A percentile compares a stretch with the other conserved stretches of the same genome.
Evolutionary conservation across 2,329 filamentous ascomycete species (phyloP).

Genomic region (Thelonectria rubi): DNA sequence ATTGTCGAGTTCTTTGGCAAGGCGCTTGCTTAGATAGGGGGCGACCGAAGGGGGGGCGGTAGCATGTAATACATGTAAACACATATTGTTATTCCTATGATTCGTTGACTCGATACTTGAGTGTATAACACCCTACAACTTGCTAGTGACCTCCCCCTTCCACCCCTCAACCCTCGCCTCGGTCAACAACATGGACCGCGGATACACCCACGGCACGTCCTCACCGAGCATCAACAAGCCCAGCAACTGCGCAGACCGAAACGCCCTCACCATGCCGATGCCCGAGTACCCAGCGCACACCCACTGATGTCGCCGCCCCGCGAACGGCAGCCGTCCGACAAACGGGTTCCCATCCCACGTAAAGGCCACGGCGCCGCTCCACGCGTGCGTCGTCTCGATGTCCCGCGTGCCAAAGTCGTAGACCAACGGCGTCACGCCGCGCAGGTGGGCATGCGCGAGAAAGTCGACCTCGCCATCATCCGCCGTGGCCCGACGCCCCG

Average conservation of each 20-base stretch:
- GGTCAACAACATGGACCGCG: slow-evolving; percentile 18
- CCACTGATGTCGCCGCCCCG: slow-evolving; percentile 18
- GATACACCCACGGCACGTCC: slow-evolving; percentile 5
- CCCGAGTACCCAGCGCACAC: slow-evolving; percentile 17
- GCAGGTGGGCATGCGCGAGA: slow-evolving; percentile 12
- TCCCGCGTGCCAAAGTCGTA: slow-evolving; percentile 23
- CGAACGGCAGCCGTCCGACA: slow-evolving; percentile 18
- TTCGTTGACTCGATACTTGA: too few relatives aligned
- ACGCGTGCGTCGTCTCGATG: slow-evolving; percentile 19
- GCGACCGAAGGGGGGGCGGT: background rate
- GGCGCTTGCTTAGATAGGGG: background rate
- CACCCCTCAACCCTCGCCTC: slow-evolving; percentile 6
- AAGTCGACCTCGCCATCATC: slow-evolving; percentile 19
- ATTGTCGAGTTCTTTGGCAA: background rate
- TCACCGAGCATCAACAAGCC: slow-evolving; percentile 17
- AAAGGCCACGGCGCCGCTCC: slow-evolving; percentile 21
- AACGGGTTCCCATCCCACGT: slow-evolving; percentile 21
- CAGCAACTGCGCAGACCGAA: slow-evolving; percentile 18
- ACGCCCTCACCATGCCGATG: slow-evolving; percentile 25
- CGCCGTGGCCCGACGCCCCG: slow-evolving; percentile 15
- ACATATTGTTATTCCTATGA: background rate
- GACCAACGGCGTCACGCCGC: slow-evolving; percentile 1
- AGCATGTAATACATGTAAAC: background rate
- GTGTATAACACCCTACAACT: background rate
- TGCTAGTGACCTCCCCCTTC: slow-evolving; percentile 2